Conservation (phyloP, 2,329 filamentous ascomycete genomes). For the Ciborinia camelliae region DNA sequence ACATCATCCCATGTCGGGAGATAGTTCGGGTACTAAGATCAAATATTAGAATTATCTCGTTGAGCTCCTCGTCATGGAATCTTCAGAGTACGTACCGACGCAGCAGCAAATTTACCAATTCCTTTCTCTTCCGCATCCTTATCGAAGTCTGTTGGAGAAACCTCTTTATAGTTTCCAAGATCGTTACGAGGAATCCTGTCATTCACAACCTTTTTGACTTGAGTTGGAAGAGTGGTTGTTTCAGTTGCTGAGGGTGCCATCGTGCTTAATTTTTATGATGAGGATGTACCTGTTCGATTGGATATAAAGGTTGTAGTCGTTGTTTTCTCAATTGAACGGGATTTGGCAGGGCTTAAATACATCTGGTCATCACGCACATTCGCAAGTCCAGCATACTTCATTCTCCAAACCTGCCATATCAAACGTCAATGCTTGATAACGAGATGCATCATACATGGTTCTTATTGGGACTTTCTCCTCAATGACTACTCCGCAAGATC, state of each 20-base stretch:
- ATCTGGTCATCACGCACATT: neutral
- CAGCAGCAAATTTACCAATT: slow-evolving; percentile 30
- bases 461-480: slow-evolving; percentile 9
- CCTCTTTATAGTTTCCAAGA: slow-evolving; percentile 35
- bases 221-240: slow-evolving; percentile 27
- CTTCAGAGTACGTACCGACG: slow-evolving; percentile 28
- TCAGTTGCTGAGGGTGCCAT: slow-evolving; percentile 36
- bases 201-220: slow-evolving; percentile 16
- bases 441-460: slow-evolving; percentile 13
- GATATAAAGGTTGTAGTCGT: neutral
- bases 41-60: neutral
- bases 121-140: slow-evolving; percentile 35
- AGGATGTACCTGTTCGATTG: neutral
- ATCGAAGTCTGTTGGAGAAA: slow-evolving; percentile 34
- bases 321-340: neutral
- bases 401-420: slow-evolving; percentile 2
- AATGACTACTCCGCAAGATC: neutral
- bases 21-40: slow-evolving; percentile 49
- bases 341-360: slow-evolving; percentile 9
- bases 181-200: slow-evolving; percentile 28
- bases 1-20: slow-evolving; percentile 65
- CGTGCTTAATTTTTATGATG: neutral
- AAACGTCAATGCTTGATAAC: slow-evolving; percentile 11
- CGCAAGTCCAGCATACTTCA: neutral
- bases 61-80: neutral